Base-by-base conservation (phyloP, 306 rosid genomes). In the Parietaria judaica region DNA sequence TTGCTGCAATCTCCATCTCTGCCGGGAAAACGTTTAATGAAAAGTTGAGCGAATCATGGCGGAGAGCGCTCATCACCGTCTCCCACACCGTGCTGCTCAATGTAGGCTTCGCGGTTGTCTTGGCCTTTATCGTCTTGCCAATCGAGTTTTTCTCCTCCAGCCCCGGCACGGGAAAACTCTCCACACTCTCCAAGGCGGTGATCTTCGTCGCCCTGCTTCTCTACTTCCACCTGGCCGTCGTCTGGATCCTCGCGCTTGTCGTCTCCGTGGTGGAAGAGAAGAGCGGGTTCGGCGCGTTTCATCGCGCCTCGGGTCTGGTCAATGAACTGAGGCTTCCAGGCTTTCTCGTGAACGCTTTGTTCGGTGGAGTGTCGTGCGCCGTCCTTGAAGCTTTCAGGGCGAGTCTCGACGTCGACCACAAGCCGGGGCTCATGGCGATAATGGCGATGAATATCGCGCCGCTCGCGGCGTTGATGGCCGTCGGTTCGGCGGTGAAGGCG, bases 261-360 rank as follows among this genome's bases (percentile, higher is more conserved):
- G 56, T 70, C 45, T 46, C 76, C 0, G 59, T 70, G 13, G 63
- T 66, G 0, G 73, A 76, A 66, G 70, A 62, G 8, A 76, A 56
- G 53, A 8, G 66, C 31, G 70, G 76, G n/a, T 6, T 55, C 15
- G 73, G 66, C 9, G 66, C 73, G 14, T 11, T 76, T 15, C 69
- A 69, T 54, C 66, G 57, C 44, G 73, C 70, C 37, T 58, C 43
- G n/a, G 63, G 62, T 50, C 61, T 62, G 5, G 14, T 57, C 8
- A 66, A 66, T 58, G 76, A 73, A 8, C 17, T 38, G 8, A 70
- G 8, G 34, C 8, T 31, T 3, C 41, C 7, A 1, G 80, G 70
- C 17, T 57, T 70, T 66, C 41, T 66, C 5, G 51, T 76, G 1
- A 53, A 56, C 36, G 8, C 70, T 56, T 11, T 74, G 50, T 52